Evolutionary conservation across 2,329 filamentous ascomycete species (phyloP).

Genomic region (Monilinia vaccinii-corymbosi): DNA sequence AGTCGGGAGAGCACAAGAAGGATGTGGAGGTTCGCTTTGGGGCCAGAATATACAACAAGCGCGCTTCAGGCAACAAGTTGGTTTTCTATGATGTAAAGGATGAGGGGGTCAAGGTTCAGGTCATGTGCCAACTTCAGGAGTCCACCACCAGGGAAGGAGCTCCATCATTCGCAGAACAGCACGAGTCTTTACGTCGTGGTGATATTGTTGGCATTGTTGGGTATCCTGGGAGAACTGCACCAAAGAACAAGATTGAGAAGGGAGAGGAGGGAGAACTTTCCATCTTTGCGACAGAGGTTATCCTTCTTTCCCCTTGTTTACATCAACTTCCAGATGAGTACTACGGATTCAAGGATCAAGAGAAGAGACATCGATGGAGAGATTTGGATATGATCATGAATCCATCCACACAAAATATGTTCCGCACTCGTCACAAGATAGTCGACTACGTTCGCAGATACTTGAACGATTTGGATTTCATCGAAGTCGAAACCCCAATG

Average conservation of each 20-base stretch:
- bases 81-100: conserved; percentile 83
- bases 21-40: conserved; percentile 69
- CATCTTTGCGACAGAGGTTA: conserved; percentile 81
- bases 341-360: conserved; percentile 92
- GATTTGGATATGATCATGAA: conserved; percentile 96
- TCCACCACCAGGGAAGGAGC: conserved; percentile 49
- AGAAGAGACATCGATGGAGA: conserved; percentile 85
- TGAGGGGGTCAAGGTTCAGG: conserved; percentile 71
- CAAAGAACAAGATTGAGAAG: conserved; percentile 74
- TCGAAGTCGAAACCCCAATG: conserved; percentile 95
- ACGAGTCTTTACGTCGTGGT: conserved; percentile 79
- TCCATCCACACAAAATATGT: conserved; percentile 71
- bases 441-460: conserved; percentile 78
- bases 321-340: conserved; percentile 84
- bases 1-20: conserved; percentile 77
- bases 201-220: conserved; percentile 87
- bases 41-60: conserved; percentile 83
- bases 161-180: conserved; percentile 71
- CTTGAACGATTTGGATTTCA: conserved; percentile 80
- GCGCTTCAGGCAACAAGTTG: conserved; percentile 72
- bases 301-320: conserved; percentile 81
- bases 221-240: conserved; percentile 75
- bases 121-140: conserved; percentile 85
- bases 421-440: conserved; percentile 80
- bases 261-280: conserved; percentile 84